Conservation (phyloP, 441 rosid genomes). For the Gossypium schwendimanii region DNA sequence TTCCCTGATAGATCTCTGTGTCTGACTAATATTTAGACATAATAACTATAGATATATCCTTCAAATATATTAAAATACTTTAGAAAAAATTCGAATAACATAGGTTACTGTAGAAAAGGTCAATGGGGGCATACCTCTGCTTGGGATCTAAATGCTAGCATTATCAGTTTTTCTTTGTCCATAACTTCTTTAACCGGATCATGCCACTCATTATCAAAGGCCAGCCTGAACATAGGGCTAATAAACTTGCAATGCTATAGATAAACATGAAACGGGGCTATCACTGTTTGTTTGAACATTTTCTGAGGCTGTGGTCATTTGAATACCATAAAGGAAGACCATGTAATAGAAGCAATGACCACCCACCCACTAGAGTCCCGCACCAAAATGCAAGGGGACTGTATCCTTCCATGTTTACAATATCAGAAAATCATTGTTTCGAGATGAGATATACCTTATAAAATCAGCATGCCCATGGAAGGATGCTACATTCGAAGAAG, state of each 20-base stretch:
- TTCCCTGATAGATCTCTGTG: neutral
- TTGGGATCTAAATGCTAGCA: neutral
- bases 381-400: neutral
- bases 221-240: neutral
- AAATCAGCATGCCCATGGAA: neutral
- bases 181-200: neutral
- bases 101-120: neutral
- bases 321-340: slow-evolving; percentile 10
- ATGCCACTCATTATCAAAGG: neutral
- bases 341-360: slow-evolving; percentile 5
- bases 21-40: neutral
- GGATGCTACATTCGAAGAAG: neutral
- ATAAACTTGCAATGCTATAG: neutral
- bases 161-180: neutral
- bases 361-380: neutral
- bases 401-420: neutral
- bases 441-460: neutral
- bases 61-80: neutral
- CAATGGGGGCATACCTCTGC: neutral
- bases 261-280: neutral
- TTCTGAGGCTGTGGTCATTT: neutral
- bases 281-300: no score
- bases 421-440: neutral
- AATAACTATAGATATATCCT: neutral
- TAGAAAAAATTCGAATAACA: neutral